Base-by-base conservation (phyloP, 768 basidiomycete species). In the Boletus reticulatus region DNA sequence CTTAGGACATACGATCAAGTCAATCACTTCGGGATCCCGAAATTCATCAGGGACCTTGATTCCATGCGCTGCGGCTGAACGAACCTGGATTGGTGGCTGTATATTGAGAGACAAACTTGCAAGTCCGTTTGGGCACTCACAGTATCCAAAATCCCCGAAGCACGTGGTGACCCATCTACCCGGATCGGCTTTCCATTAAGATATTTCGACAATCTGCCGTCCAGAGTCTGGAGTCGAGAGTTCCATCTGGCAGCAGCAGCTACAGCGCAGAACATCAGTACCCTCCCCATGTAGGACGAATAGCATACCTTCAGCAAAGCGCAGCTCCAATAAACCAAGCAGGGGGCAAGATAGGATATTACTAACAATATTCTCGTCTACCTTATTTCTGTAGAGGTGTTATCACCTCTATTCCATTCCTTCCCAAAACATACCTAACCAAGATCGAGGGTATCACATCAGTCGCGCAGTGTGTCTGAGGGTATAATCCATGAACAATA, bases 101-200 rank as follows among this genome's bases (percentile, higher is more conserved):
- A 9, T 6, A 41, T 11, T 37, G 14, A 62, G 41, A 38, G 50
- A 43, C 29, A 13, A 27, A 17, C n/a, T 20, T 32, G 9, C 5
- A 46, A 47, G 20, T 5, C 22, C 2, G 13, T 29, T 31, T 34
- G 27, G 22, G 20, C n/a, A 55, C 52, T 52, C 45, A 86, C 85
- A 0, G 89, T 89, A 67, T 91, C 89, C 54, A 91, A 75, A 12
- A 92, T 78, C 7, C 89, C 89, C 14, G 84, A 88, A 4, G 85
- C 87, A 50, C 87, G 73, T 2, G 91, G 91, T 64, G 81, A 84
- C 0, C 89, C 88, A 59, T 92, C 88, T 16, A 93, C 73, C 11
- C 88, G 80, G 13, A 94, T 71, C 1, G 88, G 84, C 29, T 82
- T 84, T 0, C 87, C 88, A 20, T 79, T 77, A 32, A 89, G 71